Evolutionary conservation across 805 yeast species (phyloP), one percentile per base, ranked within the genome.

Genomic region (Cyberlindnera meyerae): DNA sequence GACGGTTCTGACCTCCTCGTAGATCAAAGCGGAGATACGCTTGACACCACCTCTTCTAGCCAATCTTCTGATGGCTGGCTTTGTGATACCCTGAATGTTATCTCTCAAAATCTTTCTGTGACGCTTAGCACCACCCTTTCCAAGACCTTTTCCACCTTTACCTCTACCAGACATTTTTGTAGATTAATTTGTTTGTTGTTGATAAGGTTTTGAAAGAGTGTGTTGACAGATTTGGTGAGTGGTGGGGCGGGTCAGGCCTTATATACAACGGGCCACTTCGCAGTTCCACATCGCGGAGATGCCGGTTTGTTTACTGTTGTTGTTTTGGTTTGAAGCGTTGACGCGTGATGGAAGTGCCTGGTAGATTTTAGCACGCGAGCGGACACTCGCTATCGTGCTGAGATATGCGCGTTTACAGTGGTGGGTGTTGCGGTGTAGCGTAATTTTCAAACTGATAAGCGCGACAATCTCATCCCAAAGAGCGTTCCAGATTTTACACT

Each of bases 31-130:
- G 49, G 97, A 90, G 62, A 90, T 90, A 85, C 98, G 96, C 83
- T 90, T 90, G 65, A 90, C 98, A 89, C 98, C 98, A 76, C 98
- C 98, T 86, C 98, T 88, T 82, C 98, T 90, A 36, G 98, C 98
- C 62, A 90, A 83, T 86, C 98, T 90, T 79, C 98, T 88, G 65
- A 90, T 90, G 65, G 98, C 98, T 66, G 98, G 98, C 81, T 90
- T 90, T 49, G 98, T 90, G 67, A 90, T 90, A 78, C 98, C 98
- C 75, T 89, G 97, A 57, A 93, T 90, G 90, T 90, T 93, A 71
- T 93, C 98, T 79, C 97, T 89, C 54, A 89, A 78, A 72, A 90
- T 86, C 86, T 89, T 89, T 82, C 97, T 87, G 88, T 90, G 98
- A 74, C 98, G 88, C 82, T 90, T 90, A 62, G 98, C 98, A 77